Percentiles rank a stretch among this genome's conserved stretches.
phyloP scores from a whole-genome alignment of 2,329 filamentous ascomycete species.

The Pseudogymnoascus sp. region DNA sequence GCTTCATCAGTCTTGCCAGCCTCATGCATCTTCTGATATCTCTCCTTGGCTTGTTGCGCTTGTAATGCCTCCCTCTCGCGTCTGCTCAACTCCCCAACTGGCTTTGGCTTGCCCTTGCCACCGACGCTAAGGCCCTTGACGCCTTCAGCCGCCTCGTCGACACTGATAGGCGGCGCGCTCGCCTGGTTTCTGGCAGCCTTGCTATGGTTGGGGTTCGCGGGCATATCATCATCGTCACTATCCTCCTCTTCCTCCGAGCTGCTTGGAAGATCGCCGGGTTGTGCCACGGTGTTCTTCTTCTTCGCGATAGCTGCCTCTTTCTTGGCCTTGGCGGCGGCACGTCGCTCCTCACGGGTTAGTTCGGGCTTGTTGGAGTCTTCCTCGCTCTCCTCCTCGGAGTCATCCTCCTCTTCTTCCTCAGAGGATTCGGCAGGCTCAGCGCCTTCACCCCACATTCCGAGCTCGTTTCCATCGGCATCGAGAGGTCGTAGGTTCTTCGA shows the following conservation, averaged over 20 bases:
- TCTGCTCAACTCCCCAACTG: conserved; percentile 48
- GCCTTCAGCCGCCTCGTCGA: conserved; percentile 44
- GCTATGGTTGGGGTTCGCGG: conserved; percentile 86
- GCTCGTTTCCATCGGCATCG: conserved; percentile 79
- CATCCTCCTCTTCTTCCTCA: conserved; percentile 43
- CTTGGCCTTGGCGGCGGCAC: conserved; percentile 77
- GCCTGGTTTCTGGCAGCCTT: conserved; percentile 59
- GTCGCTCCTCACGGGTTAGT: conserved; percentile 78
- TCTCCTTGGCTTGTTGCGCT: conserved; percentile 79
- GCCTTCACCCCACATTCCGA: conserved; percentile 57
- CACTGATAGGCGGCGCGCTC: conserved; percentile 30
- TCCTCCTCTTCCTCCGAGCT: conserved; percentile 54
- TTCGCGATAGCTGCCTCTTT: conserved; percentile 82
- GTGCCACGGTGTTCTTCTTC: conserved; percentile 60
- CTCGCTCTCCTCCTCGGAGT: conserved; percentile 40
- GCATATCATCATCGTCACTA: conserved; percentile 53
- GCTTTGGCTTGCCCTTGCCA: conserved; percentile 33
- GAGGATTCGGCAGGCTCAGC: conserved; percentile 44
- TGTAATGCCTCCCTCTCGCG: conserved; percentile 72
- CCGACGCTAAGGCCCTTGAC: conserved; percentile 45
- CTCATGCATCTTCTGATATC: conserved; percentile 84
- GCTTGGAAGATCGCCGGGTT: conserved; percentile 78
- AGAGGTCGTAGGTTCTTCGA: conserved; percentile 82
- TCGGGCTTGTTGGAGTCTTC: conserved; percentile 40
- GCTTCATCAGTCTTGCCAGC: conserved; percentile 97